Evolutionary conservation across 441 rosid genomes (phyloP), one percentile per base, ranked within the genome.

Genomic region (Brassica balearica): DNA sequence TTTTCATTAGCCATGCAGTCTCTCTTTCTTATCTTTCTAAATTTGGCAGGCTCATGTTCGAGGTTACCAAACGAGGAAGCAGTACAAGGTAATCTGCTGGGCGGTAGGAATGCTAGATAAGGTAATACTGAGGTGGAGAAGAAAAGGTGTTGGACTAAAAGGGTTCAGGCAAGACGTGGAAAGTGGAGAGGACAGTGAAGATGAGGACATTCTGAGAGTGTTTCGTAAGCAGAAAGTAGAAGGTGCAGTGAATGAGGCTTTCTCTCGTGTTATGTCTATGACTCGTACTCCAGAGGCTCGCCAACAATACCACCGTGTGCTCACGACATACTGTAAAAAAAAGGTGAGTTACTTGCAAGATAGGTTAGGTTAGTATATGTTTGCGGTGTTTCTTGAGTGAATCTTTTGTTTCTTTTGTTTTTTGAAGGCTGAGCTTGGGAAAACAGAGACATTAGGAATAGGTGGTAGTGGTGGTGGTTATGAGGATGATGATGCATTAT

Each of bases 141-240:
- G 97, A 27, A 96, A 90, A 88, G 97, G 98, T 3, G 88, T 58
- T 66, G 98, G 99, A 46, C 83, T 96, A 83, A 83, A 93, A 79
- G 93, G 95, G 65, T 92, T 87, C 58, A 84, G 87, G 36, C 82
- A 79, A 20, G 95, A 88, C 27, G 73, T 82, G 4, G 87, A 89
- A 25, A 46, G 53, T 46, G 53, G 14, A 46, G 53, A 46, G 15
- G 95, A 90, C 20, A 87, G 78, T 55, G 97, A 96, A 68, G 96
- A 92, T n/a, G 99, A 96, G 79, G 99, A 96, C 82, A 90, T 94
- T 77, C 97, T 96, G 78, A 94, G 88, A 81, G 92, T 86, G 75
- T 96, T 92, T 12, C 97, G 98, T 58, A 90, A 84, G 75, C 90
- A 91, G 82, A 94, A 94, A 80, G 99, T 96, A 68, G 98, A 94